A percentile compares a stretch with the other conserved stretches of the same genome.
Evolutionary conservation across 352 stramenopile genomes (phyloP).

Genomic region (Phytophthora boehmeriae): DNA sequence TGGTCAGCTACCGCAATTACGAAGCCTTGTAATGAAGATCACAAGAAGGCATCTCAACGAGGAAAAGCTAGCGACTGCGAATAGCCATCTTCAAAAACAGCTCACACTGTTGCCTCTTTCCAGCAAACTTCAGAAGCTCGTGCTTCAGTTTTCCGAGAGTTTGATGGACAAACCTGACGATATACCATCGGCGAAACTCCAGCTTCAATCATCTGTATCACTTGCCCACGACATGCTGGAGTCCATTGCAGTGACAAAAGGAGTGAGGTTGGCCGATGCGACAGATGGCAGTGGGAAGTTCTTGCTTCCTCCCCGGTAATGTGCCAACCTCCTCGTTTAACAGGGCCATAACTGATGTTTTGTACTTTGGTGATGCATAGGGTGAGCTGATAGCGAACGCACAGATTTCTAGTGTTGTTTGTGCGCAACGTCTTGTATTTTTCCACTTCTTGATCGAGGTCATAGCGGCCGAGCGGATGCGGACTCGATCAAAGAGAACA

Average conservation of each 20-base stretch:
- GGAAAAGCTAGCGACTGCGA: constrained; percentile 51
- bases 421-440: constrained; percentile 60
- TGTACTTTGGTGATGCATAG: constrained; percentile 21
- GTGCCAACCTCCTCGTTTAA: not conserved
- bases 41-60: constrained; percentile 62
- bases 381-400: constrained; percentile 40
- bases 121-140: constrained; percentile 39
- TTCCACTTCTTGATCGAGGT: constrained; percentile 58
- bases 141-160: constrained; percentile 41
- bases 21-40: constrained; percentile 59
- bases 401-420: constrained; percentile 51
- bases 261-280: not conserved
- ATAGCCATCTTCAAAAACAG: constrained; percentile 54
- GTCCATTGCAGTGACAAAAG: constrained; percentile 17
- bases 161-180: constrained; percentile 14
- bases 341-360: not conserved
- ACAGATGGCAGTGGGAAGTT: constrained; percentile 19
- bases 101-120: constrained; percentile 51
- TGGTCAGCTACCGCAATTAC: constrained; percentile 46
- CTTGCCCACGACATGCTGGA: constrained; percentile 22
- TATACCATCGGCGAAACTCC: constrained; percentile 2
- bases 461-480: constrained; percentile 30
- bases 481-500: constrained; percentile 5
- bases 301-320: constrained; percentile 42
- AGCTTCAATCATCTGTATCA: constrained; percentile 10